phyloP scores from a whole-genome alignment of 768 basidiomycete genomes.

The Rhodotorula graminis region DNA sequence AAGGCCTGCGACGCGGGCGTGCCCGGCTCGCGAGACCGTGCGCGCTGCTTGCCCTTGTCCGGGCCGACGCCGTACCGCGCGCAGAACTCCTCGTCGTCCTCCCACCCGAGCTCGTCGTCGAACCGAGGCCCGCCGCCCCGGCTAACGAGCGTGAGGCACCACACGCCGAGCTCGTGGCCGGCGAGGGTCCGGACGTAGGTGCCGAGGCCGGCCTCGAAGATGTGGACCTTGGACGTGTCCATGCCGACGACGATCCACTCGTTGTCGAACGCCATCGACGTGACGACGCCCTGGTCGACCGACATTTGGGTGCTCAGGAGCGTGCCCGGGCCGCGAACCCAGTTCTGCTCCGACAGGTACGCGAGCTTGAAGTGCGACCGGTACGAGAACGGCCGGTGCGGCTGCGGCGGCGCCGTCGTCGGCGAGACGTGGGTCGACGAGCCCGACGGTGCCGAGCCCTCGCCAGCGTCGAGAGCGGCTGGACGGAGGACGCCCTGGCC shows the following conservation, averaged over 20 bases:
- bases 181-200: constrained; percentile 68
- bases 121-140: constrained; percentile 53
- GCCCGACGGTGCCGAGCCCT: background rate
- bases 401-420: no score
- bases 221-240: constrained; percentile 74
- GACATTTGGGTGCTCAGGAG: constrained; percentile 61
- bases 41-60: background rate
- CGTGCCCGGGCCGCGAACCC: constrained; percentile 65
- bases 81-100: background rate
- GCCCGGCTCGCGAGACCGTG: no score
- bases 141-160: constrained; percentile 77
- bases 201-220: constrained; percentile 76
- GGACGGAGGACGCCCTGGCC: background rate
- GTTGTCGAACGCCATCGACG: constrained; percentile 74
- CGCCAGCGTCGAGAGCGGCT: no score
- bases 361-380: constrained; percentile 66
- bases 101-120: constrained; percentile 1
- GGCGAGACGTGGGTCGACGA: background rate
- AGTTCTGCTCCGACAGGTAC: constrained; percentile 71
- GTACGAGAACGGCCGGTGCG: constrained; percentile 54
- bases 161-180: constrained; percentile 86
- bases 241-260: constrained; percentile 85
- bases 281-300: constrained; percentile 66
- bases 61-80: no score
- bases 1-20: background rate